phyloP scores from a whole-genome alignment of 1,284 basidiomycete genomes.

The Earliella scabrosa region DNA sequence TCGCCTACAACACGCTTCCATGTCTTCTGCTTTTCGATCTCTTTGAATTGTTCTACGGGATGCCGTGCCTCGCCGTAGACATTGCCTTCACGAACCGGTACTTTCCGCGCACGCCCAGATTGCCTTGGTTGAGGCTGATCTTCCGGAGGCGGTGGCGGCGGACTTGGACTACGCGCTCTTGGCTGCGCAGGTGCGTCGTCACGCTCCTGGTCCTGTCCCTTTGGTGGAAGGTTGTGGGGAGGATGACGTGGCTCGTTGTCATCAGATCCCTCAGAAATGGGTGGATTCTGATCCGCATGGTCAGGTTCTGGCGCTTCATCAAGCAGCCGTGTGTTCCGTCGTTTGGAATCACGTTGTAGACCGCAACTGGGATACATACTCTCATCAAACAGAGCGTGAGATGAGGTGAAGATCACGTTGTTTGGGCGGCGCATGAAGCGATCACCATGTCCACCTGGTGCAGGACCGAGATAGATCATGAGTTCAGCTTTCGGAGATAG shows the following conservation, averaged over 20 bases:
- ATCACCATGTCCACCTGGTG: slow-evolving; percentile 23
- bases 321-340: background rate
- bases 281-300: background rate
- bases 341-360: no score
- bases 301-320: background rate
- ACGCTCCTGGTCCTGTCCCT: slow-evolving; percentile 1
- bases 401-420: slow-evolving; percentile 20
- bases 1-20: slow-evolving; percentile 9
- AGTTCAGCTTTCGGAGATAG: slow-evolving; percentile 28
- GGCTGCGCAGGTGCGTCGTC: slow-evolving; percentile 1
- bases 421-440: slow-evolving; percentile 27
- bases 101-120: slow-evolving; percentile 1
- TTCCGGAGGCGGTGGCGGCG: background rate
- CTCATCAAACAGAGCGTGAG: slow-evolving; percentile 25
- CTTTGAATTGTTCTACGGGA: slow-evolving; percentile 6
- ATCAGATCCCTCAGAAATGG: background rate
- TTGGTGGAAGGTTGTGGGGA: background rate
- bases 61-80: slow-evolving; percentile 8
- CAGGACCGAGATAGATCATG: slow-evolving; percentile 24
- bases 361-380: background rate
- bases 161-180: background rate
- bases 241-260: background rate
- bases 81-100: slow-evolving; percentile 3
- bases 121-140: background rate
- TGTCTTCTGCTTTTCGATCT: slow-evolving; percentile 8